Evolutionary conservation across 306 rosid genomes (phyloP).

Genomic region (Pachyrhizus erosus): DNA sequence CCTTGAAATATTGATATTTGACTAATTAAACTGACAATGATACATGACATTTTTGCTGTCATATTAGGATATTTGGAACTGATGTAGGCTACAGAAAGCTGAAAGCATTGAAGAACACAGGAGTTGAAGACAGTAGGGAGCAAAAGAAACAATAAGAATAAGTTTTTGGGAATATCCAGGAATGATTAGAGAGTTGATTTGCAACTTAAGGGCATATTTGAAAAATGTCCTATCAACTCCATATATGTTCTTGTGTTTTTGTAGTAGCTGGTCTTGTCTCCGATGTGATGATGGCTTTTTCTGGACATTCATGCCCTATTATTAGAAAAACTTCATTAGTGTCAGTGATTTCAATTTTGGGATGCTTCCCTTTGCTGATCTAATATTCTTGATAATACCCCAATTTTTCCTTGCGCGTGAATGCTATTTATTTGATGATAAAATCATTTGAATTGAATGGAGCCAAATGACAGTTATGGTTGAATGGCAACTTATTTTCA

Average conservation of each 20-base stretch:
- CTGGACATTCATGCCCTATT: slow-evolving; percentile 41
- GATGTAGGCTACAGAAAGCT: slow-evolving; percentile 86
- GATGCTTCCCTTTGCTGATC: slow-evolving; percentile 18
- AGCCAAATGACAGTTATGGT: not conserved
- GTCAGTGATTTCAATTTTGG: slow-evolving; percentile 21
- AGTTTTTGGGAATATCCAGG: slow-evolving; percentile 37
- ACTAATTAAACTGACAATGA: slow-evolving; percentile 19
- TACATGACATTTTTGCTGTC: slow-evolving; percentile 13
- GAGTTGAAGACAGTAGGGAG: slow-evolving; percentile 56
- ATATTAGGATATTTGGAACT: slow-evolving; percentile 82
- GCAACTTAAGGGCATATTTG: slow-evolving; percentile 40
- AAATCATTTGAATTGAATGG: not conserved
- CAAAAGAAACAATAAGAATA: slow-evolving; percentile 43
- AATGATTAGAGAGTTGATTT: slow-evolving; percentile 44
- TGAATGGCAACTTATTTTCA: too few species aligned
- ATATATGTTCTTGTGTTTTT: slow-evolving; percentile 49
- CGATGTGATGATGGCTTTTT: slow-evolving; percentile 49
- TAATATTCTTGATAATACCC: slow-evolving; percentile 16
- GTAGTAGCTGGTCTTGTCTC: slow-evolving; percentile 37
- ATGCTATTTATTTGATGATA: slow-evolving; percentile 22
- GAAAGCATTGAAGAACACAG: slow-evolving; percentile 66
- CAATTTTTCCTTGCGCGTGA: not conserved
- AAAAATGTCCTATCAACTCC: slow-evolving; percentile 42
- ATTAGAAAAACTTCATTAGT: slow-evolving; percentile 39
- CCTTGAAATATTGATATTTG: not conserved